phyloP scores from a whole-genome alignment of 164 flowering plant genomes.

The Magnolia officinalis region DNA sequence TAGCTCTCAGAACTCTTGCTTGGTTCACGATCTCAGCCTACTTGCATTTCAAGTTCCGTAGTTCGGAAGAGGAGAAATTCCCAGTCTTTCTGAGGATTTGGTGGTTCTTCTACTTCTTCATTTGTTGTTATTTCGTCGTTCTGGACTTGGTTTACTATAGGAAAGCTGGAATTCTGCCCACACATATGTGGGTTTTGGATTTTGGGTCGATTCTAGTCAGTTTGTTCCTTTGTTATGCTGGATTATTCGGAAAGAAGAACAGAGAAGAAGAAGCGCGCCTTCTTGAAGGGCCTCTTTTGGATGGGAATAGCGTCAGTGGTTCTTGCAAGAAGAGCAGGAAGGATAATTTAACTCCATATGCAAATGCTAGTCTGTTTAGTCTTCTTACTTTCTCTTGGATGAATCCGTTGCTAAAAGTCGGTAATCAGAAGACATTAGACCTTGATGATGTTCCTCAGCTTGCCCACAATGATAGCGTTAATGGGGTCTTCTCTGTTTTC shows the following conservation, averaged over 20 bases:
- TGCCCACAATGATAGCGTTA: conserved; percentile 22
- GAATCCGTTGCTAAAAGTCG: conserved; percentile 31
- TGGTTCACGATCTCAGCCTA: conserved; percentile 28
- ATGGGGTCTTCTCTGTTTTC: conserved; percentile 24
- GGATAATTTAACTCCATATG: conserved; percentile 22
- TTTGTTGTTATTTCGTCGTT: conserved; percentile 21
- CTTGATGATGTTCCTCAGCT: conserved; percentile 48
- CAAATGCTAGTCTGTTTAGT: conserved; percentile 30
- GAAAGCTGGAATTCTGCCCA: conserved; percentile 8
- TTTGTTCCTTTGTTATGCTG: conserved; percentile 18
- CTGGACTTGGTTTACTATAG: conserved; percentile 17
- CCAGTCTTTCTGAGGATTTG: conserved; percentile 26
- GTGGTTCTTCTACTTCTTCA: conserved; percentile 27
- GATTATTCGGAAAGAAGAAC: conserved; percentile 15
- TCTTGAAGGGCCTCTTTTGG: conserved; percentile 27
- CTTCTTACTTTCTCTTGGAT: conserved; percentile 45
- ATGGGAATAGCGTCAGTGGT: conserved; percentile 11
- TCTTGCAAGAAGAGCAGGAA: conserved; percentile 8
- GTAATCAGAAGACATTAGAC: conserved; percentile 33
- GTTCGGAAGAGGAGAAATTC: conserved; percentile 13
- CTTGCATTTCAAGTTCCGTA: conserved; percentile 22
- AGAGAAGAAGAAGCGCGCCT: conserved; percentile 2
- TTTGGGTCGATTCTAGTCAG: conserved; percentile 16
- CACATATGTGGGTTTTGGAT: conserved; percentile 23
- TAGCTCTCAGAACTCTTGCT: conserved; percentile 23